Base-by-base conservation (phyloP, 768 basidiomycete genomes). In the Sarcomyxa edulis region DNA sequence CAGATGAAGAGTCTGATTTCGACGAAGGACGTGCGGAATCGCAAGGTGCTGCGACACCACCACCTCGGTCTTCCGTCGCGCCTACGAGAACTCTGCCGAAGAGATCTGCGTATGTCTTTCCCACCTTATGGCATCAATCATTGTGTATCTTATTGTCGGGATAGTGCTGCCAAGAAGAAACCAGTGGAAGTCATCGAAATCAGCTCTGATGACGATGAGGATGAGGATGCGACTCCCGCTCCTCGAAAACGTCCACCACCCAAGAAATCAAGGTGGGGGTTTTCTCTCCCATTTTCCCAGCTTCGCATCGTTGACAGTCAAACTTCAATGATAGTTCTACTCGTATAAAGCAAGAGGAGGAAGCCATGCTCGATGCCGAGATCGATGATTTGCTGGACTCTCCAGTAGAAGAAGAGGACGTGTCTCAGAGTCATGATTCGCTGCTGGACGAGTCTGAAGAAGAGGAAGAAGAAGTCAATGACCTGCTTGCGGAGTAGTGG, bases 61-160 rank as follows among this genome's bases (percentile, higher is more conserved):
- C 29, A 35, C 35, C 49, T n/a, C n/a, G n/a, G n/a, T n/a, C 29
- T 19, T 46, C 53, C 1, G 53, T 61, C 24, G 58, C 62, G 8
- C 74, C 76, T n/a, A 72, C 68, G 14, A 62, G 78, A 37, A 58
- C 54, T 6, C 52, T 81, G 48, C 81, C 82, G 3, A 73, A 68
- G 52, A 64, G 81, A 48, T 68, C 73, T 27, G 79, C 69, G 81
- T 82, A 60, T 47, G 79, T 59, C 10, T 32, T 15, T 31, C n/a
- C 6, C 30, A 21, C 14, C 22, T 30, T 9, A 4, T 44, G n/a
- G 11, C 19, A 16, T 5, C 35, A 6, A 23, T 38, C 6, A 37
- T 27, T 12, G 16, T 37, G 16, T 15, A 6, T 7, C 14, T 4
- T 39, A n/a, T n/a, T n/a, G n/a, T n/a, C n/a, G n/a, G n/a, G n/a